A percentile compares a stretch with the other conserved stretches of the same genome.
phyloP scores from a whole-genome alignment of 2,329 filamentous ascomycete species.

The Colletotrichum nymphaeae region DNA sequence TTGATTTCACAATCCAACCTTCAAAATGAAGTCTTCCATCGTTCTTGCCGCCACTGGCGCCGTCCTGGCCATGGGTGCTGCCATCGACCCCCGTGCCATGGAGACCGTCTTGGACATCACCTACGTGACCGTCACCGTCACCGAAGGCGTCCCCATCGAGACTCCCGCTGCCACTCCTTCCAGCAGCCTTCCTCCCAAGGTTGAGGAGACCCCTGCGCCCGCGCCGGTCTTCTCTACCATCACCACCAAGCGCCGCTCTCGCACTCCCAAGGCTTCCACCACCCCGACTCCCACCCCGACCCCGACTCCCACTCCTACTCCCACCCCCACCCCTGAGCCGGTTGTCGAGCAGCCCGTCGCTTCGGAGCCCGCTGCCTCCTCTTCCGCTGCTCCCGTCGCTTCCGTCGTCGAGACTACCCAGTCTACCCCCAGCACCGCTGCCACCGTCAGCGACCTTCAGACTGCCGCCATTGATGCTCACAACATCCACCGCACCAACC shows the following conservation, averaged over 20 bases:
- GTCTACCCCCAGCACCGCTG: conserved; percentile 39
- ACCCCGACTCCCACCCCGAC: conserved; percentile 28
- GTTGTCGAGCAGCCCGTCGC: conserved; percentile 3
- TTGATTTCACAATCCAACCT: conserved; percentile 2
- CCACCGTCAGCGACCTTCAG: conserved; percentile 43
- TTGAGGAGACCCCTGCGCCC: conserved; percentile 27
- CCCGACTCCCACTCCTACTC: conserved; percentile 29
- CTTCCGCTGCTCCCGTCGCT: conserved; percentile 31
- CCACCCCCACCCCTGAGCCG: conserved; percentile 30
- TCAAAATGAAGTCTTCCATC: conserved; percentile 63
- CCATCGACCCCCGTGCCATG: conserved; percentile 54
- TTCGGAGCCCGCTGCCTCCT: conserved; percentile 18
- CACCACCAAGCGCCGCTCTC: conserved; percentile 39
- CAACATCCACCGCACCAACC: conserved; percentile 88
- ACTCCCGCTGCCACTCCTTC: conserved; percentile 40
- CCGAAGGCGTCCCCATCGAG: conserved; percentile 42
- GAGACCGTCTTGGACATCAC: conserved; percentile 55
- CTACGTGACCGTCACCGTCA: conserved; percentile 58
- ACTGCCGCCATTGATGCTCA: conserved; percentile 74
- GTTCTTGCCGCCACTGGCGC: conserved; percentile 58
- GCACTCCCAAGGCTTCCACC: conserved; percentile 36
- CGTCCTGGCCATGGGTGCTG: conserved; percentile 57
- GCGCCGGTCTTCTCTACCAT: conserved; percentile 27
- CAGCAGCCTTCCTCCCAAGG: conserved; percentile 26
- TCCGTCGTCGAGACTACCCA: conserved; percentile 37